Conservation (phyloP, 2,329 filamentous ascomycete species). For the Colletotrichum acutatum region DNA sequence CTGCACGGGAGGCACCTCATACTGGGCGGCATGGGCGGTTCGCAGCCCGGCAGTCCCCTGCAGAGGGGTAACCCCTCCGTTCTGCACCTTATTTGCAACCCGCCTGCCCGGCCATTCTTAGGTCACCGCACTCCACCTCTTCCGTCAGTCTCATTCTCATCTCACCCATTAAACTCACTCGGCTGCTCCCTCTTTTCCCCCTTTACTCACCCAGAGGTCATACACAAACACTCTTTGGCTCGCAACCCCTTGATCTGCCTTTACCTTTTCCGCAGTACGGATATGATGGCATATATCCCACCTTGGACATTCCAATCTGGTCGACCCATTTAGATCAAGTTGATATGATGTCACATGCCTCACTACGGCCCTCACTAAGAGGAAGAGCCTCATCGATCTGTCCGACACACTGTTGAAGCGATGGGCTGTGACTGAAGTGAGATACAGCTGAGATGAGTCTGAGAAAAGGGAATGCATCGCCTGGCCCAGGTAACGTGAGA, state of each 20-base stretch:
- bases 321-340: not conserved
- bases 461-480: conserved; percentile 3
- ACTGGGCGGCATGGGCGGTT: conserved; percentile 12
- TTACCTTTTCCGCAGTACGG: not conserved
- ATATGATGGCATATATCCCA: not conserved
- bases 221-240: not conserved
- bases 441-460: not conserved
- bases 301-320: conserved; percentile 1
- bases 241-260: not conserved
- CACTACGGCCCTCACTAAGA: not conserved
- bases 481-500: not conserved
- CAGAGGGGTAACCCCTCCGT: conserved; percentile 26
- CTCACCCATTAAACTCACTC: not conserved
- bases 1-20: not conserved
- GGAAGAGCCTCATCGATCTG: not conserved
- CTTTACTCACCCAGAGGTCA: not conserved
- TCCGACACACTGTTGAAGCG: not conserved
- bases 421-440: no score
- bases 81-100: conserved; percentile 33
- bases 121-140: not conserved
- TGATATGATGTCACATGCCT: not conserved
- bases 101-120: conserved; percentile 12
- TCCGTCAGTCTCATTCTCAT: conserved; percentile 6
- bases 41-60: conserved; percentile 22
- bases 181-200: not conserved